Percentiles rank a stretch among this genome's conserved stretches.
Conservation (phyloP, 1,284 basidiomycete genomes). For the Coriolopsis trogii region DNA sequence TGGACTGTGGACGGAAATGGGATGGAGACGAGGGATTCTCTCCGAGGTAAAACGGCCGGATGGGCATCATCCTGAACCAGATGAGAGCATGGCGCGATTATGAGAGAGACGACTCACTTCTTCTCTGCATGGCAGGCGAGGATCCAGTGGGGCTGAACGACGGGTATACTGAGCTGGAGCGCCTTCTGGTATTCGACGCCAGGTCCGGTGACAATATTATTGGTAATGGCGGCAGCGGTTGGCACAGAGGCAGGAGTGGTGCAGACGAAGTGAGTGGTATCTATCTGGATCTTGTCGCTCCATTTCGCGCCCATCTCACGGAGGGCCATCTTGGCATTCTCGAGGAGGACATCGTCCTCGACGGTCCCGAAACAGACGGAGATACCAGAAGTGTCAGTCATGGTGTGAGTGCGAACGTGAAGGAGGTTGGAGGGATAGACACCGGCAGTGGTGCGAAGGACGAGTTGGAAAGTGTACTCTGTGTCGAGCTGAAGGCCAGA, state of each 20-base stretch:
- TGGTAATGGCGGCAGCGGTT: conserved; percentile 58
- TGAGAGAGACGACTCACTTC: conserved; percentile 53
- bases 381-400: conserved; percentile 92
- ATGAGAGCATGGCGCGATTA: conserved; percentile 1
- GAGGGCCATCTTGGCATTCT: conserved; percentile 78
- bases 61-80: conserved; percentile 76
- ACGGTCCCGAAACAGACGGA: conserved; percentile 91
- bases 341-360: conserved; percentile 73
- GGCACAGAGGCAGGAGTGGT: conserved; percentile 80
- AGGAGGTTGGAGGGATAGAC: conserved; percentile 84
- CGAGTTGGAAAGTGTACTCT: conserved; percentile 90
- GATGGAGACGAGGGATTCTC: conserved; percentile 54
- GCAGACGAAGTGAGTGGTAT: conserved; percentile 96
- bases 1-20: conserved; percentile 67
- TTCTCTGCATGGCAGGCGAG: conserved; percentile 82
- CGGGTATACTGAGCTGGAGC: conserved; percentile 85
- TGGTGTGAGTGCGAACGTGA: conserved; percentile 86
- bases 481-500: conserved; percentile 88
- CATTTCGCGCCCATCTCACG: conserved; percentile 85
- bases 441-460: conserved; percentile 89
- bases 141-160: conserved; percentile 91
- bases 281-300: conserved; percentile 93
- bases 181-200: conserved; percentile 91
- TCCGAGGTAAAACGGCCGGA: conserved; percentile 81
- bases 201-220: conserved; percentile 54